Evolutionary conservation across 2,329 filamentous ascomycete species (phyloP), one percentile per base, ranked within the genome.

Genomic region (Pseudonectria buxi): DNA sequence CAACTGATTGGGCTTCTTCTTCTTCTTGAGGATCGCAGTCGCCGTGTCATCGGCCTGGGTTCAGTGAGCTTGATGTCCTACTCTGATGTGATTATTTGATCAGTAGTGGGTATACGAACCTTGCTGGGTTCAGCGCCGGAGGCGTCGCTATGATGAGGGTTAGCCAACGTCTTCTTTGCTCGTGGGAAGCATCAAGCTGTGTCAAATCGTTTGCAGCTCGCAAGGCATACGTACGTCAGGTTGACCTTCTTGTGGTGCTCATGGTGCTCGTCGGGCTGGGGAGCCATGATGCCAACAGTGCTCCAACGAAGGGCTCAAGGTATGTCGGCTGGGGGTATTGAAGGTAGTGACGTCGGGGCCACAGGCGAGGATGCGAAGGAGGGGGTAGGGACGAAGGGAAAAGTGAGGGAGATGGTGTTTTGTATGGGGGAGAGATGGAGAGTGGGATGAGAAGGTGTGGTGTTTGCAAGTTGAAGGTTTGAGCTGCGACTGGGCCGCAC

Each of bases 1-100:
- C 64, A 98, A 70, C 59, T 90, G 94, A 70, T 98, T 98, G 55
- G 89, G 89, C 86, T 98, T 98, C 89, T 98, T 98, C 84, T 98
- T 98, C 78, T 96, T 96, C 75, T 95, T 96, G 58, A 98, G 78
- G 55, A 98, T 98, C 51, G 92, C 92, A 30, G 92, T 98, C 35
- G 92, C 80, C 44, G 83, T 87, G 61, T 95, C 92, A 63, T 95
- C 86, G 56, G 87, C 81, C 81, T 94, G 56, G 40, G 46, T 29
- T 28, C 30, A 40, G 58, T 71, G 51, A 64, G 59, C 53, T 52
- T 32, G 49, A 43, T 51, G 40, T 22, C 18, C 18, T 22, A 22
- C 18, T 22, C 47, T 42, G 35, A 37, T 26, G 39, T 36, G 36
- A 37, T 33, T 32, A 30, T 26, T 36, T 25, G 22, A 25, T 22